Evolutionary conservation across 169 alveolate species (phyloP).

Genomic region (Plasmodium gallinaceum): DNA sequence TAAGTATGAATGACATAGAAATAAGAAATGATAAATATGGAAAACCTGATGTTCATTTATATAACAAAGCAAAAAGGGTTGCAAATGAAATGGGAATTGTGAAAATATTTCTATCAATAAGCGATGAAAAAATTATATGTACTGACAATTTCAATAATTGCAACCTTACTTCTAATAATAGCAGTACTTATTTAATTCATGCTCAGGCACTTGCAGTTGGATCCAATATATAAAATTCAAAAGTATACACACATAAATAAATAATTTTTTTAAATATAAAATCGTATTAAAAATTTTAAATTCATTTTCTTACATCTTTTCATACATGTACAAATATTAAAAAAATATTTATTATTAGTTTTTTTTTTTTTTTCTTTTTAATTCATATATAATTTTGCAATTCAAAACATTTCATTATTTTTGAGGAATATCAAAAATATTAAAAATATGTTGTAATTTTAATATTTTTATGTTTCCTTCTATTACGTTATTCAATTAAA

Average conservation of each 20-base stretch:
- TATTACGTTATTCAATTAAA: too few relatives aligned
- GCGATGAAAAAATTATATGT: slow-evolving; percentile 53
- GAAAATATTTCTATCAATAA: slow-evolving; percentile 51
- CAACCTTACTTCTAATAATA: slow-evolving; percentile 6
- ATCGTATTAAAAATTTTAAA: too few relatives aligned
- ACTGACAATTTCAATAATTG: slow-evolving; percentile 4
- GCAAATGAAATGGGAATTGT: slow-evolving; percentile 70
- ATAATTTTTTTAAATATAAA: too few relatives aligned
- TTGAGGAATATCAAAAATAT: too few relatives aligned
- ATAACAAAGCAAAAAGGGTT: slow-evolving; percentile 36
- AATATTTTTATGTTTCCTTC: too few relatives aligned
- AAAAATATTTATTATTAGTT: too few relatives aligned
- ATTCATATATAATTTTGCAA: too few relatives aligned
- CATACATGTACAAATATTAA: too few relatives aligned
- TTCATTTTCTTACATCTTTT: too few relatives aligned
- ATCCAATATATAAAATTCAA: slow-evolving; percentile 21
- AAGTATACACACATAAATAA: neutral
- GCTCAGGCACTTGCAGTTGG: slow-evolving; percentile 72
- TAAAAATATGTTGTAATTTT: too few relatives aligned
- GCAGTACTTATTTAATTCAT: slow-evolving; percentile 33
- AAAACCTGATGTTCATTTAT: slow-evolving; percentile 59
- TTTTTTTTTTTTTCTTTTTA: too few relatives aligned
- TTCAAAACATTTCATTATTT: too few relatives aligned
- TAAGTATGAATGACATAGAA: slow-evolving; percentile 74
- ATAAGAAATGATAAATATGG: slow-evolving; percentile 72